Conservation (phyloP, 2,329 filamentous ascomycete species). For the Xylariaceae sp. region DNA sequence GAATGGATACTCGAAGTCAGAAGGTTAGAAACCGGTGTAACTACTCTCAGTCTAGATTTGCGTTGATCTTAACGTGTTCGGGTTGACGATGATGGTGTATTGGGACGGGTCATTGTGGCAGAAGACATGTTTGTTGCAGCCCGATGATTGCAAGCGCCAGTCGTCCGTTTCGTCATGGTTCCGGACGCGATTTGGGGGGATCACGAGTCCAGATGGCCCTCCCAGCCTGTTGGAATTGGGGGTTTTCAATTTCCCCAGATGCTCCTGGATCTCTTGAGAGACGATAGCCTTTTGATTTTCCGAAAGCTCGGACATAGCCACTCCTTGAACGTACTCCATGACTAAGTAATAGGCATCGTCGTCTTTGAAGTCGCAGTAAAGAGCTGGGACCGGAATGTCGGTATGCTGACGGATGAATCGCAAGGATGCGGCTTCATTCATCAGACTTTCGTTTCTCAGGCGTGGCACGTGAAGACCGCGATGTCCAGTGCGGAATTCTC, state of each 20-base stretch:
- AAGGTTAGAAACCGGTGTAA: slow-evolving; percentile 18
- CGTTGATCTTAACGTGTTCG: slow-evolving; percentile 6
- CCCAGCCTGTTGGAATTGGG: slow-evolving; percentile 24
- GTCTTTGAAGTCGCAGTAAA: slow-evolving; percentile 26
- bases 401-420: slow-evolving; percentile 21
- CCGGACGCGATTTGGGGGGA: slow-evolving; percentile 1
- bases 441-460: slow-evolving; percentile 22
- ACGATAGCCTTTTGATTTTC: slow-evolving; percentile 22
- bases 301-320: slow-evolving; percentile 23
- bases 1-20: slow-evolving; percentile 2
- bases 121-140: slow-evolving; percentile 1
- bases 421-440: slow-evolving; percentile 26
- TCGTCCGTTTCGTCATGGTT: background rate
- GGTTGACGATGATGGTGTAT: slow-evolving; percentile 8
- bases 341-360: slow-evolving; percentile 27
- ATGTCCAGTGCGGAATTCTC: slow-evolving; percentile 25
- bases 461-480: slow-evolving; percentile 26
- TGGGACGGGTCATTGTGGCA: slow-evolving; percentile 7
- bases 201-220: slow-evolving; percentile 25
- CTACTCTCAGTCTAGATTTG: slow-evolving; percentile 9
- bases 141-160: slow-evolving; percentile 2
- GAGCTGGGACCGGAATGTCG: slow-evolving; percentile 23
- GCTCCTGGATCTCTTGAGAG: slow-evolving; percentile 20
- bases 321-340: slow-evolving; percentile 27
- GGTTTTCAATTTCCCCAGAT: slow-evolving; percentile 21